phyloP scores from a whole-genome alignment of 139 green algal genomes.

The Chlorella sp. region DNA sequence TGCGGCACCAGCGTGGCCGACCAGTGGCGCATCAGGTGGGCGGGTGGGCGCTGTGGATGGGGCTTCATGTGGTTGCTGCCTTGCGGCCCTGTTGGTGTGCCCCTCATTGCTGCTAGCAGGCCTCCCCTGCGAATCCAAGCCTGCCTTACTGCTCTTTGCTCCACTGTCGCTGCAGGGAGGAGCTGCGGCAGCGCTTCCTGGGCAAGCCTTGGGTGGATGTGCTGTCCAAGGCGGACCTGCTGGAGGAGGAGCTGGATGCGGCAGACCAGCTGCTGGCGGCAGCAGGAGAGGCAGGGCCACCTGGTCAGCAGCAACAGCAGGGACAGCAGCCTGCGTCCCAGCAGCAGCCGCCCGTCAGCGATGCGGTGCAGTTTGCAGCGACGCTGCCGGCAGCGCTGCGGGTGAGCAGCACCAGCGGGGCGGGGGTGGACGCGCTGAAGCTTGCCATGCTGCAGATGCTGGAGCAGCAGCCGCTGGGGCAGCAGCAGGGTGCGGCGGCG shows the following conservation, averaged over 20 bases:
- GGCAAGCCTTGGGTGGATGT: slow-evolving; percentile 93
- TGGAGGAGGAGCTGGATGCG: slow-evolving; percentile 65
- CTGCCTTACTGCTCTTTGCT: neutral
- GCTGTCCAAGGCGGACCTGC: slow-evolving; percentile 92
- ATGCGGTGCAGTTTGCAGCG: slow-evolving; percentile 53
- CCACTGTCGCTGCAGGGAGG: slow-evolving; percentile 21
- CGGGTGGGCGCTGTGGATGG: neutral
- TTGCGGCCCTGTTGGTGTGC: neutral
- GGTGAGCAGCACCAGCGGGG: slow-evolving; percentile 76
- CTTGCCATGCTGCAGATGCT: slow-evolving; percentile 64
- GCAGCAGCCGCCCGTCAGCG: neutral
- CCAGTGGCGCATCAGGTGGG: slow-evolving; percentile 76
- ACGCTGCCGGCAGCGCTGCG: slow-evolving; percentile 62
- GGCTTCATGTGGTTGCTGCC: too few species aligned
- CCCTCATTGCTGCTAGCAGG: too few species aligned
- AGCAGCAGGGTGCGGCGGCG: neutral
- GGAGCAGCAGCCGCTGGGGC: slow-evolving; percentile 1
- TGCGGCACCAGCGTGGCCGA: slow-evolving; percentile 87
- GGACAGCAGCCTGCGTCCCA: neutral
- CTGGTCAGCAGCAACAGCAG: neutral
- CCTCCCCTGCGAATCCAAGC: neutral
- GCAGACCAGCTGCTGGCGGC: slow-evolving; percentile 21
- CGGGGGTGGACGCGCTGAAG: slow-evolving; percentile 75
- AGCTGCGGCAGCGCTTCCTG: slow-evolving; percentile 77
- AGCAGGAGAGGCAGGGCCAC: too few species aligned